Conservation (phyloP, 2,329 filamentous ascomycete genomes). For the Achaetomium macrosporum region DNA sequence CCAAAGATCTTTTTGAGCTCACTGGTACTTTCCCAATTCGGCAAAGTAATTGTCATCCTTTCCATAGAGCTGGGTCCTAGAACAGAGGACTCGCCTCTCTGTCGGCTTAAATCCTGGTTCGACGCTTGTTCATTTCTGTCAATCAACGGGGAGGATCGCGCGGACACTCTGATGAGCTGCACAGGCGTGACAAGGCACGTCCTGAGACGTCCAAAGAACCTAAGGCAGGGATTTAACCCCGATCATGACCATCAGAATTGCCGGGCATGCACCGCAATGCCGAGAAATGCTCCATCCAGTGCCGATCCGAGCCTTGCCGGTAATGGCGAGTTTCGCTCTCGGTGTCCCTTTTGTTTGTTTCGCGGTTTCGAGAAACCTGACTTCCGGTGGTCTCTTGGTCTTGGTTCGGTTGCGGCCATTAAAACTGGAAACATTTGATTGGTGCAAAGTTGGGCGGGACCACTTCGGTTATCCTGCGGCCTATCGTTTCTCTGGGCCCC, state of each 20-base stretch:
- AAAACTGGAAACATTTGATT: constrained; percentile 8
- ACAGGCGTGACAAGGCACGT: too few species aligned
- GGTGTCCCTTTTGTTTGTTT: constrained; percentile 1
- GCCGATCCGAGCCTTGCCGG: constrained; percentile 7
- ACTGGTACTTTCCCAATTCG: neutral
- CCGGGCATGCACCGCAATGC: neutral
- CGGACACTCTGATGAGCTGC: too few species aligned
- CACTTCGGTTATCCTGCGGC: constrained; percentile 11
- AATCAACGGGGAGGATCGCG: too few species aligned
- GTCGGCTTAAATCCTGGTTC: too few species aligned
- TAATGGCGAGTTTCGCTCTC: constrained; percentile 9
- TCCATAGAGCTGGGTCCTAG: neutral
- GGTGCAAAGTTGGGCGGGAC: neutral
- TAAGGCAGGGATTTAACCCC: too few species aligned
- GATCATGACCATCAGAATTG: neutral
- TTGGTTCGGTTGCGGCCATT: constrained; percentile 1
- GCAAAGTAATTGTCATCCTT: neutral
- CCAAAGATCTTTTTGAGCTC: constrained; percentile 7
- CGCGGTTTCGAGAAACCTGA: neutral
- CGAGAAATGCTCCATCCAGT: constrained; percentile 4
- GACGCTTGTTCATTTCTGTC: too few species aligned
- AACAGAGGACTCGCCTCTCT: neutral
- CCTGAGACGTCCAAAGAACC: too few species aligned
- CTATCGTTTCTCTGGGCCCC: constrained; percentile 17
- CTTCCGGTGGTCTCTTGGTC: neutral